phyloP scores from a whole-genome alignment of 208 protist genomes.

The Herpetomonas samuelpessoai region DNA sequence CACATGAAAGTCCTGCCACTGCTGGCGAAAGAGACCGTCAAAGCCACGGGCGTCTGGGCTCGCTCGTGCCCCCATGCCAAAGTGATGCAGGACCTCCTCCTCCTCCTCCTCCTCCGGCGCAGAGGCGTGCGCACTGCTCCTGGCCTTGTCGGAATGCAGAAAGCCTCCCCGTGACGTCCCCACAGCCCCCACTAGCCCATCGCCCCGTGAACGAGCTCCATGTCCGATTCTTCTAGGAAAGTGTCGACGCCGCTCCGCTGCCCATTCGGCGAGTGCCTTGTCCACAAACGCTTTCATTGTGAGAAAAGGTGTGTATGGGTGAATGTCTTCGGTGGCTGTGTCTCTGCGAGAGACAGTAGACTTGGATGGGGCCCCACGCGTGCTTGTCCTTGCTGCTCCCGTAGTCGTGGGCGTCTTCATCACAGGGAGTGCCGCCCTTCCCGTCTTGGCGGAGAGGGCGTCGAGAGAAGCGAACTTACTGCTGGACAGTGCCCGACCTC shows the following conservation, averaged over 20 bases:
- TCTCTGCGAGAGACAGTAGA: neutral
- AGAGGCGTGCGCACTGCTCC: conserved; percentile 34
- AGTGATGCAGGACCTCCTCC: conserved; percentile 44
- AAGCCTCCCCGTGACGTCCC: too few species aligned
- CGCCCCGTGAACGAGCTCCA: too few species aligned
- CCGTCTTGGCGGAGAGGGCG: conserved; percentile 5
- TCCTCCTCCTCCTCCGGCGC: conserved; percentile 49
- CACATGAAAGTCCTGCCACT: conserved; percentile 40
- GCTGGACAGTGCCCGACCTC: neutral
- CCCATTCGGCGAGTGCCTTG: neutral
- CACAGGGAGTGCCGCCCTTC: neutral
- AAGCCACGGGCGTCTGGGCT: conserved; percentile 41
- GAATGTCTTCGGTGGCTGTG: conserved; percentile 5
- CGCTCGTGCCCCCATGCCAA: conserved; percentile 72
- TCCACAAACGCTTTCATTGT: neutral
- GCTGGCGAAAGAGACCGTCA: conserved; percentile 62
- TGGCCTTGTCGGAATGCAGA: conserved; percentile 12
- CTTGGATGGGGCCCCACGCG: neutral
- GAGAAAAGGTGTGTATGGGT: conserved; percentile 20
- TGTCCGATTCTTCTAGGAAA: too few species aligned
- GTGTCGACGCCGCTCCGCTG: too few species aligned
- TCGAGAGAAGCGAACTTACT: conserved; percentile 7
- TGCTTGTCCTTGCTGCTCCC: too few species aligned
- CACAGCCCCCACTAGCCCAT: too few species aligned
- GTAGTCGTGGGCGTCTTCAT: too few species aligned